Conservation (phyloP, 495 filamentous ascomycete species). For the Xylona heveae region DNA sequence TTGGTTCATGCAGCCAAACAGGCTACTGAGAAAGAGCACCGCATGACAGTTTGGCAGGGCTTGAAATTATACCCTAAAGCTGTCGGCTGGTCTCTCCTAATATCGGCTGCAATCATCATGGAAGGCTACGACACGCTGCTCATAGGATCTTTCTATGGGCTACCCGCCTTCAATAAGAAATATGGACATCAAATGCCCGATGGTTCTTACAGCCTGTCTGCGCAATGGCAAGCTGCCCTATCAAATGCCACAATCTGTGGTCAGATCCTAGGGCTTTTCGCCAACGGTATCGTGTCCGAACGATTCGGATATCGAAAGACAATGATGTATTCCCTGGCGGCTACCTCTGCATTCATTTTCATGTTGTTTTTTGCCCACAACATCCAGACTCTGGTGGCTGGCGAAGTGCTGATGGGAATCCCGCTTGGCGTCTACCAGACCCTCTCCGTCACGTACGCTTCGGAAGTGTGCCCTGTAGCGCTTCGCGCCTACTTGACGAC, state of each 20-base stretch:
- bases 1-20: too few relatives aligned
- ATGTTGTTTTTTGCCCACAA: constrained; percentile 62
- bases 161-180: neutral
- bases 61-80: constrained; percentile 34
- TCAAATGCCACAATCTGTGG: too few relatives aligned
- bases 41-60: constrained; percentile 8
- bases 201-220: too few relatives aligned
- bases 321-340: constrained; percentile 20
- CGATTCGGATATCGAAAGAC: constrained; percentile 14
- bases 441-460: constrained; percentile 58
- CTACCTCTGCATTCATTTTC: constrained; percentile 36
- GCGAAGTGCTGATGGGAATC: constrained; percentile 58
- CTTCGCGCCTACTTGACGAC: constrained; percentile 56
- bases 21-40: constrained; percentile 6
- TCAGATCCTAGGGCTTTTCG: neutral
- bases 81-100: constrained; percentile 28
- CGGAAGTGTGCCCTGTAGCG: constrained; percentile 54
- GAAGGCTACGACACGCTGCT: constrained; percentile 35
- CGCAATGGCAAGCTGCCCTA: too few relatives aligned
- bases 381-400: constrained; percentile 43
- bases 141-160: constrained; percentile 26
- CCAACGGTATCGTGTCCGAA: neutral
- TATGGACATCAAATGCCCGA: too few relatives aligned
- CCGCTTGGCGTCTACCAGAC: constrained; percentile 75
- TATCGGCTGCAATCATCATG: constrained; percentile 33